Evolutionary conservation across 768 basidiomycete genomes (phyloP).

Genomic region (Porpolomopsis calyptriformis): DNA sequence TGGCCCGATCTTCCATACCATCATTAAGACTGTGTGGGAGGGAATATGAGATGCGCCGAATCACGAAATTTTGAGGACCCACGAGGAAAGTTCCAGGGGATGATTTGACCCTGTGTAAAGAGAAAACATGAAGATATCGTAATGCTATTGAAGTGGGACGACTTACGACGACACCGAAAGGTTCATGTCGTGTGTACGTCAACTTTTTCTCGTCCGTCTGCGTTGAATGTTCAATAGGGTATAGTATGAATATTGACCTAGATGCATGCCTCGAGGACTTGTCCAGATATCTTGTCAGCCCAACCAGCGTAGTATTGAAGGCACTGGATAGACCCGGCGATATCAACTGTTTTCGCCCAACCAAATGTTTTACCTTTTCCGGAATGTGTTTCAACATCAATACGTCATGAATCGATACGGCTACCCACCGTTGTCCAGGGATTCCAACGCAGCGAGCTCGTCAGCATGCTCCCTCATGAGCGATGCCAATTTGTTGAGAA

Average conservation of each 20-base stretch:
- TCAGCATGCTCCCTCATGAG: slow-evolving; percentile 48
- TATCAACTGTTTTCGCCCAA: slow-evolving; percentile 37
- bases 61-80: slow-evolving; percentile 8
- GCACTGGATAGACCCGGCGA: slow-evolving; percentile 29
- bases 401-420: slow-evolving; percentile 7
- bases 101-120: slow-evolving; percentile 24
- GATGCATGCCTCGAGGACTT: slow-evolving; percentile 26
- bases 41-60: neutral
- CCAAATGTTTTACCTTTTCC: slow-evolving; percentile 48
- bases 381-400: no score
- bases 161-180: slow-evolving; percentile 37
- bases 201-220: slow-evolving; percentile 37
- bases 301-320: slow-evolving; percentile 46
- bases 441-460: slow-evolving; percentile 54
- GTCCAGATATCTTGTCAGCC: slow-evolving; percentile 37
- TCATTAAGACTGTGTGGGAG: slow-evolving; percentile 37
- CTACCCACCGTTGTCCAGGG: slow-evolving; percentile 47
- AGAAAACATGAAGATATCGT: neutral
- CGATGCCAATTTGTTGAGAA: slow-evolving; percentile 46
- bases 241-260: neutral
- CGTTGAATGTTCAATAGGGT: neutral
- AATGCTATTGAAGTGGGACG: neutral
- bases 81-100: slow-evolving; percentile 59
- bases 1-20: slow-evolving; percentile 70
- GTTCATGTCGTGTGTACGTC: slow-evolving; percentile 54